These are phyloP conservation scores for Boechera retrofracta DNA, from an alignment of 345 rosid genomes.

Conservation along the genomic window DNA sequence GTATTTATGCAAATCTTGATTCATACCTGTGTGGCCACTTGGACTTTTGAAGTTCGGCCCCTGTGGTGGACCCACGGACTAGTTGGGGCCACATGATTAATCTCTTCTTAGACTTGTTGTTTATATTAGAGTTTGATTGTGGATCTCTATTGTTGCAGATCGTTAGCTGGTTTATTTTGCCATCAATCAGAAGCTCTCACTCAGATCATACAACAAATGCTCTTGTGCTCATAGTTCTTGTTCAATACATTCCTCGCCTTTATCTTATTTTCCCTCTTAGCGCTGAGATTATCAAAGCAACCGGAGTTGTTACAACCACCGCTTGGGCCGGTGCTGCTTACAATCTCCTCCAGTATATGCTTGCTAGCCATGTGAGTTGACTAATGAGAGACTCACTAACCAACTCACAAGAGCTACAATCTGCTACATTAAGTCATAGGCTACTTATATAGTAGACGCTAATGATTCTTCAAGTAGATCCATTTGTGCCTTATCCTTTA, in stretches of 20 bases:
- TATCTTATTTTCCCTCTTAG: conserved; percentile 81
- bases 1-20: conserved; percentile 32
- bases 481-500: not conserved
- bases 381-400: not conserved
- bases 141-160: conserved; percentile 56
- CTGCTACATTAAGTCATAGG: conserved; percentile 4
- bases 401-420: not conserved
- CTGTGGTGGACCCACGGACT: not conserved
- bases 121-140: conserved; percentile 4
- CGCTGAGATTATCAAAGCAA: conserved; percentile 67
- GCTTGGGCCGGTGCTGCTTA: conserved; percentile 99
- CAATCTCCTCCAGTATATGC: conserved; percentile 79
- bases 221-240: conserved; percentile 75
- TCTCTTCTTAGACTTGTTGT: not conserved
- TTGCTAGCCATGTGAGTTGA: conserved; percentile 83
- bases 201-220: conserved; percentile 78
- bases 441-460: not conserved
- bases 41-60: not conserved
- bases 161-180: conserved; percentile 82
- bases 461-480: not conserved
- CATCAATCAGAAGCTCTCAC: conserved; percentile 63
- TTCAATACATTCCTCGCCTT: conserved; percentile 77
- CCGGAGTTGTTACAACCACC: conserved; percentile 82
- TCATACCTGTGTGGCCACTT: not conserved
- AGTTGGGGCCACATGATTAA: not conserved